These are phyloP conservation scores for Arabidopsis arenosa DNA, from an alignment of 345 rosid genomes.

Conservation along the genomic window DNA sequence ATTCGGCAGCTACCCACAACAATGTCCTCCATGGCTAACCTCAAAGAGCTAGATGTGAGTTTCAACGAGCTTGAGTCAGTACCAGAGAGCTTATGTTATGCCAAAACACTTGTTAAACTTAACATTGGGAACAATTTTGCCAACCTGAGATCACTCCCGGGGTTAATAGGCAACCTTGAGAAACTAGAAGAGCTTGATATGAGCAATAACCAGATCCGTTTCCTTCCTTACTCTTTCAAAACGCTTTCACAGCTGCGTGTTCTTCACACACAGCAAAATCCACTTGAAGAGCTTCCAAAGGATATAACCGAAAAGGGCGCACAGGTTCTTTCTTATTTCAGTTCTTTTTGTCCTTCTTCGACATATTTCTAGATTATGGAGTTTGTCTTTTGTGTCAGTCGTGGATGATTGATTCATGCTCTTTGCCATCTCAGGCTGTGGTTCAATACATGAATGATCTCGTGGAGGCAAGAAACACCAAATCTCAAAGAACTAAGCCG, in stretches of 20 bases:
- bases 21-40: constrained; percentile 73
- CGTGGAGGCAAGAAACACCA: constrained; percentile 63
- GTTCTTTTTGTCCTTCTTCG: neutral
- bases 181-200: constrained; percentile 91
- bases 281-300: constrained; percentile 89
- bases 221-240: constrained; percentile 88
- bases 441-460: constrained; percentile 86
- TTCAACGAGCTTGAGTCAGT: constrained; percentile 96
- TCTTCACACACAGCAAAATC: constrained; percentile 74
- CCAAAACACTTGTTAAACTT: constrained; percentile 81
- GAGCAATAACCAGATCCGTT: constrained; percentile 93
- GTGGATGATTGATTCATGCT: constrained; percentile 21
- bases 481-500: constrained; percentile 60
- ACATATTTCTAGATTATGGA: neutral
- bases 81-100: constrained; percentile 95
- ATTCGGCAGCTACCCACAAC: constrained; percentile 90
- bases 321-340: constrained; percentile 59
- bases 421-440: constrained; percentile 64
- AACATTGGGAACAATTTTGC: constrained; percentile 96
- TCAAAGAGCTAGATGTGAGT: constrained; percentile 90
- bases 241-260: constrained; percentile 69
- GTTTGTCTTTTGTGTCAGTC: constrained; percentile 4
- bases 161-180: constrained; percentile 94
- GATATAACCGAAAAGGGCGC: constrained; percentile 81
- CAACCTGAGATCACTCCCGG: constrained; percentile 76